phyloP scores from a whole-genome alignment of 164 flowering plant species.

The Stephania japonica region DNA sequence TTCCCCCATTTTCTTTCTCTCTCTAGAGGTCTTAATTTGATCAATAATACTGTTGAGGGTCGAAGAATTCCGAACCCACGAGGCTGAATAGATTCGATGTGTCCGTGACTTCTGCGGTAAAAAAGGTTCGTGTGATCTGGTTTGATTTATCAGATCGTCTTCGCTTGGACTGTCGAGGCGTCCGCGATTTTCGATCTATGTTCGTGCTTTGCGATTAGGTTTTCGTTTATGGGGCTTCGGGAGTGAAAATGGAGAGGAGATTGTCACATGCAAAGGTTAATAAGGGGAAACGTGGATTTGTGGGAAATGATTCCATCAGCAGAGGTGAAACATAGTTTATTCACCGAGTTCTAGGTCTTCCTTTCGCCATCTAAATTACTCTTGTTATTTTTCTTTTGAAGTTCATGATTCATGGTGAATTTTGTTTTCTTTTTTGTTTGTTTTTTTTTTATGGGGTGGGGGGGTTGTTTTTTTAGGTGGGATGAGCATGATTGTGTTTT shows the following conservation, averaged over 20 bases:
- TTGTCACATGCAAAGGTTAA: conserved; percentile 14
- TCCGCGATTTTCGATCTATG: conserved; percentile 18
- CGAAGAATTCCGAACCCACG: neutral
- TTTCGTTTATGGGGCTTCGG: neutral
- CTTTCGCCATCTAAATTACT: neutral
- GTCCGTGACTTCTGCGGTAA: neutral
- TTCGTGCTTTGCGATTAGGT: conserved; percentile 8
- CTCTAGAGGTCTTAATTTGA: neutral
- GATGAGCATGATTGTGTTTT: conserved; percentile 12
- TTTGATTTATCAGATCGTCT: conserved; percentile 19
- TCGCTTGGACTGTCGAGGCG: neutral
- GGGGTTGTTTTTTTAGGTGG: conserved; percentile 10
- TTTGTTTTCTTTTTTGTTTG: conserved; percentile 13
- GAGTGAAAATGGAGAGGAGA: conserved; percentile 25
- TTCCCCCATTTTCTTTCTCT: conserved; percentile 1
- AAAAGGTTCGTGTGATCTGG: neutral
- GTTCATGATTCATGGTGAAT: neutral
- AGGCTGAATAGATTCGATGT: neutral
- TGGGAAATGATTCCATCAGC: neutral
- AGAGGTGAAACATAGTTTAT: conserved; percentile 17
- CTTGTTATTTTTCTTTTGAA: neutral
- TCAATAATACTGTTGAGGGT: neutral
- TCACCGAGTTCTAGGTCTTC: neutral
- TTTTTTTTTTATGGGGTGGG: conserved; percentile 8
- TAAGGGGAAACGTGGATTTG: conserved; percentile 12